Base-by-base conservation (phyloP, 2,329 filamentous ascomycete species). In the Beauveria varroae region DNA sequence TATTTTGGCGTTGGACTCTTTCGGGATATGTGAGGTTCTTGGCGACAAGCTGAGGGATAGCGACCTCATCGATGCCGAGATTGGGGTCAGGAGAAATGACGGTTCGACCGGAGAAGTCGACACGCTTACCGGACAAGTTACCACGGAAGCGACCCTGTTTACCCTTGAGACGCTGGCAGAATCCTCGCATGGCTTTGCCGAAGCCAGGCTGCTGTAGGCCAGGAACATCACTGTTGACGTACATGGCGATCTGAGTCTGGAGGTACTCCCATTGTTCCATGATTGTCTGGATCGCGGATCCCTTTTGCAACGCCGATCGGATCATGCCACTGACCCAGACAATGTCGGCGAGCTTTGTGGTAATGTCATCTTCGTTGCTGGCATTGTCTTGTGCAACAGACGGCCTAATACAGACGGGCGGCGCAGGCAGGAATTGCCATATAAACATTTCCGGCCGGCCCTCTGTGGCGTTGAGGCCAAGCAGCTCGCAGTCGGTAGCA, bases 201-300 rank as follows among this genome's bases (percentile, higher is more conserved):
- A 92, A 88, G 9, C 91, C 90, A 14, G 88, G 88, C 68, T 96
- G 91, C 67, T 93, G 88, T n/a, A 99, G 82, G 30, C 93, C 93
- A 0, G 95, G 95, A 2, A 96, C 87, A 68, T 97, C 93, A 65
- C 93, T 96, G 77, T 99, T 98, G 73, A 99, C 93, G 72, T 99
- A 98, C 82, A 98, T 92, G 63, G 93, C 95, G 63, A 98, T 90
- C 70, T 98, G 93, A 9, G 96, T 82, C 70, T 98, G 93, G 63
- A 99, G 79, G 69, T 93, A 98, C 71, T 99, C 95, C 95, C 95
- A 99, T 68, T 96, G 92, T 72, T 99, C 95, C 87, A 98, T 96
- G 61, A 98, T 90, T 1, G 91, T 96, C 66, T 89, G 85, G 2
- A 99, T 83, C 0, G 91, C 86, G 16, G 93, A 90, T 10, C 93